A percentile compares a stretch with the other conserved stretches of the same genome.
These are phyloP conservation scores for Mortierella sp. DNA, from an alignment of 371 early-diverging fungal genomes.

Conservation along the genomic window DNA sequence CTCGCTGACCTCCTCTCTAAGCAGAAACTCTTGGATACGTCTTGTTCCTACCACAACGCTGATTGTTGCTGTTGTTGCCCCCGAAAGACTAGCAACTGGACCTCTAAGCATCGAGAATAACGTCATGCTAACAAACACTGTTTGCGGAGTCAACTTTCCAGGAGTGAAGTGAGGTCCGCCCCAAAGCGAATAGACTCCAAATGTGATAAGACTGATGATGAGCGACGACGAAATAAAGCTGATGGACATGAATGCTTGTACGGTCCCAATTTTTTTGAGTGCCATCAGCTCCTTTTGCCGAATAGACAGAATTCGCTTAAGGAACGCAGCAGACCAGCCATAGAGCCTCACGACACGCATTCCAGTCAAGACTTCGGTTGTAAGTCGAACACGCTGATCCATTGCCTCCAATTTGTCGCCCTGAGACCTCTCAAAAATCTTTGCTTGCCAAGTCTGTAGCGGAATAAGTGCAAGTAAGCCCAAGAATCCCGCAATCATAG, in stretches of 20 bases:
- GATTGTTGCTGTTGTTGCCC: conserved; percentile 37
- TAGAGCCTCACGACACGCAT: conserved; percentile 7
- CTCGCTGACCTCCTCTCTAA: conserved; percentile 34
- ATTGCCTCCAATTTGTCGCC: conserved; percentile 18
- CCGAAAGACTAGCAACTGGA: conserved; percentile 33
- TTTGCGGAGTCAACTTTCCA: conserved; percentile 46
- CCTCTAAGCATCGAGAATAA: conserved; percentile 37
- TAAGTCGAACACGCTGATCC: conserved; percentile 36
- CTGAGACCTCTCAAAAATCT: conserved; percentile 13
- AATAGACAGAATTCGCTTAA: conserved; percentile 26
- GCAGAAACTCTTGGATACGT: conserved; percentile 37
- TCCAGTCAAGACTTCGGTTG: conserved; percentile 25
- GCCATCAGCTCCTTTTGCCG: conserved; percentile 29
- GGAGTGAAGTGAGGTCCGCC: conserved; percentile 41
- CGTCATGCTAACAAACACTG: conserved; percentile 47
- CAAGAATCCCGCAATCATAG: conserved; percentile 64
- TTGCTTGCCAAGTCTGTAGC: conserved; percentile 62
- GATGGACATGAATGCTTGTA: conserved; percentile 45
- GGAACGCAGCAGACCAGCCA: conserved; percentile 28
- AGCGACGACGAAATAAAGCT: conserved; percentile 42
- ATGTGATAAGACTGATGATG: conserved; percentile 50
- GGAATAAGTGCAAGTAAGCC: conserved; percentile 44
- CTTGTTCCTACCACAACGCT: conserved; percentile 33
- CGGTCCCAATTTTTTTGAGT: conserved; percentile 27
- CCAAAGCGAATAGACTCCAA: conserved; percentile 40